phyloP scores from a whole-genome alignment of 352 stramenopile genomes.

The Pythium volutum region DNA sequence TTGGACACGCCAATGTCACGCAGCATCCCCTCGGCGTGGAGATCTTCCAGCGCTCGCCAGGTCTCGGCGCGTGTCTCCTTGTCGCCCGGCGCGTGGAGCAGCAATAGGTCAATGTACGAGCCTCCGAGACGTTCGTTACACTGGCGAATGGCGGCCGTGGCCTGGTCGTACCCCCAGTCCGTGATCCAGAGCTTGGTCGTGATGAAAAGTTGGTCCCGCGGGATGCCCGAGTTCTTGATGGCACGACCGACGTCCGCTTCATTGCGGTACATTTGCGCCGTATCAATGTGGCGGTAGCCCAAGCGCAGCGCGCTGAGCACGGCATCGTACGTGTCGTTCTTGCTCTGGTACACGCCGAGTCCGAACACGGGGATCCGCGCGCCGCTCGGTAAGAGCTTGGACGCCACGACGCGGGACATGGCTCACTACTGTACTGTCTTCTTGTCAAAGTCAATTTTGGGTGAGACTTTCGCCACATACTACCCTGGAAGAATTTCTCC shows the following conservation, averaged over 20 bases:
- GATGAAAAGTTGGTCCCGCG: constrained; percentile 71
- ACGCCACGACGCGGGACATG: neutral
- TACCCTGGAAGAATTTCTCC: too few species aligned
- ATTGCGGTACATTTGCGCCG: constrained; percentile 79
- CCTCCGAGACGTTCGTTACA: constrained; percentile 46
- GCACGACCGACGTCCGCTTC: constrained; percentile 75
- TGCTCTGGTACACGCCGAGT: constrained; percentile 44
- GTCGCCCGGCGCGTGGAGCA: constrained; percentile 66
- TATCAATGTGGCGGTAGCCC: constrained; percentile 89
- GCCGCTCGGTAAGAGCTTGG: constrained; percentile 37
- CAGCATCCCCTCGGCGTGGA: constrained; percentile 49
- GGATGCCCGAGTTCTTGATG: constrained; percentile 58
- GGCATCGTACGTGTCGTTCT: constrained; percentile 38
- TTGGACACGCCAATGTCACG: constrained; percentile 88
- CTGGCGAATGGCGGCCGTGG: constrained; percentile 37
- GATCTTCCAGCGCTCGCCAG: constrained; percentile 45
- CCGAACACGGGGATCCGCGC: constrained; percentile 38
- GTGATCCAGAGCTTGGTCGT: constrained; percentile 73
- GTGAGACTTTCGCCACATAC: too few species aligned
- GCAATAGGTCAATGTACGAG: constrained; percentile 75
- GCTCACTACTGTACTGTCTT: too few species aligned
- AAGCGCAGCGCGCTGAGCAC: constrained; percentile 50
- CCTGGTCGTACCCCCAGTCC: constrained; percentile 69
- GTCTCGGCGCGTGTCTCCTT: constrained; percentile 37
- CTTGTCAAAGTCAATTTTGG: too few species aligned